Conservation (phyloP, 768 basidiomycete species). For the Termitomyces sp. region DNA sequence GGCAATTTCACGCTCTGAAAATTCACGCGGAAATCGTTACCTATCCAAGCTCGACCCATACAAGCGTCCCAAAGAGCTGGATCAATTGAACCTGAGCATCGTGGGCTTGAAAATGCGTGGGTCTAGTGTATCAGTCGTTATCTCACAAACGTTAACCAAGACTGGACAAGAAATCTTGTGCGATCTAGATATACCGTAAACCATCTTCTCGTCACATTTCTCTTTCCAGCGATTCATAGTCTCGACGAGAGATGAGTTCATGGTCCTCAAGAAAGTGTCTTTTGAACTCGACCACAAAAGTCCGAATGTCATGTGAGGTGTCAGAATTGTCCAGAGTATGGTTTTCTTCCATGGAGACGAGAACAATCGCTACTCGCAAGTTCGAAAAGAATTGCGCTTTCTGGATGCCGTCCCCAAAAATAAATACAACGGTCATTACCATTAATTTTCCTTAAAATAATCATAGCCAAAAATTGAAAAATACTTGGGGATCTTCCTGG, state of each 20-base stretch:
- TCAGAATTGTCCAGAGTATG: no score
- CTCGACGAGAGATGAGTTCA: not conserved
- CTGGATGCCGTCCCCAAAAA: not conserved
- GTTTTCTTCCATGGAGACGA: not conserved
- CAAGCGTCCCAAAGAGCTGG: not conserved
- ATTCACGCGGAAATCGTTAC: not conserved
- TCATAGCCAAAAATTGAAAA: not conserved
- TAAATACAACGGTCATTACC: not conserved
- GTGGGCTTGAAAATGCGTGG: not conserved
- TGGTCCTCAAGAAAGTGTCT: not conserved
- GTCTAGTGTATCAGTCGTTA: not conserved
- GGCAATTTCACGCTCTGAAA: not conserved
- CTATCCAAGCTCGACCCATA: not conserved
- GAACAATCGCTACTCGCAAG: not conserved
- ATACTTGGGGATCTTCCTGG: not conserved
- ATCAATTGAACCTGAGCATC: not conserved
- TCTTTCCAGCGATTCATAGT: not conserved
- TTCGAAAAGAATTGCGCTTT: not conserved
- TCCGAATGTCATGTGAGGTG: no score
- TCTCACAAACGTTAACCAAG: not conserved
- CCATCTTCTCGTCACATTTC: not conserved
- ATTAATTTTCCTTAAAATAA: not conserved
- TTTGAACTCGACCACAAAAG: no score
- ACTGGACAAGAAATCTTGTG: not conserved
- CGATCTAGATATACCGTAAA: not conserved